Conservation (phyloP, 164 flowering plant species). For the Vitis rotundifolia region DNA sequence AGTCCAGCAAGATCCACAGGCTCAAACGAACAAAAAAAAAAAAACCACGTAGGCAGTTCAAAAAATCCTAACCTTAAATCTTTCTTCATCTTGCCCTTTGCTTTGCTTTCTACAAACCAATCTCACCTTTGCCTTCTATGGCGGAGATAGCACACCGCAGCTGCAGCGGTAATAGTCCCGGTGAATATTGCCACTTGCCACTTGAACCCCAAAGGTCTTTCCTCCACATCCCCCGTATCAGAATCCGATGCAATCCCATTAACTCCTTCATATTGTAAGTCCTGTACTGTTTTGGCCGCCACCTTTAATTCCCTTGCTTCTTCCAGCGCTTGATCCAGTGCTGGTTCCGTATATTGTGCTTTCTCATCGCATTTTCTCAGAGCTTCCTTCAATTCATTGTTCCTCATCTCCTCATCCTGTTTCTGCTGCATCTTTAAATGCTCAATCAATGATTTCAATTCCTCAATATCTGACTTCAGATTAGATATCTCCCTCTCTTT, state of each 20-base stretch:
- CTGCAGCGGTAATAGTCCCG: constrained; percentile 39
- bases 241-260: constrained; percentile 15
- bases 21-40: constrained; percentile 26
- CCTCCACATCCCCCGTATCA: not conserved
- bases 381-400: constrained; percentile 11
- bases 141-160: constrained; percentile 29
- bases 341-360: constrained; percentile 20
- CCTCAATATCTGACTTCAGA: constrained; percentile 27
- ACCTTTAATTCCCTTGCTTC: constrained; percentile 27
- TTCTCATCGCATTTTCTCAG: constrained; percentile 17
- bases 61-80: constrained; percentile 16
- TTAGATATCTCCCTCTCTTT: constrained; percentile 34
- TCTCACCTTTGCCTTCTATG: constrained; percentile 24
- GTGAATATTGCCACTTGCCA: constrained; percentile 33
- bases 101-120: not conserved
- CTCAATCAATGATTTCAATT: constrained; percentile 16
- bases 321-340: constrained; percentile 14
- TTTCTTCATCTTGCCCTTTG: not conserved
- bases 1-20: constrained; percentile 4
- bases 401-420: constrained; percentile 17
- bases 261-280: constrained; percentile 6
- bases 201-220: constrained; percentile 19
- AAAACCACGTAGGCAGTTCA: not conserved
- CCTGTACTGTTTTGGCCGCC: not conserved
- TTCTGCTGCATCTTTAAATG: constrained; percentile 3